Conservation (phyloP, 2,329 filamentous ascomycete genomes). For the Claviceps purpurea region DNA sequence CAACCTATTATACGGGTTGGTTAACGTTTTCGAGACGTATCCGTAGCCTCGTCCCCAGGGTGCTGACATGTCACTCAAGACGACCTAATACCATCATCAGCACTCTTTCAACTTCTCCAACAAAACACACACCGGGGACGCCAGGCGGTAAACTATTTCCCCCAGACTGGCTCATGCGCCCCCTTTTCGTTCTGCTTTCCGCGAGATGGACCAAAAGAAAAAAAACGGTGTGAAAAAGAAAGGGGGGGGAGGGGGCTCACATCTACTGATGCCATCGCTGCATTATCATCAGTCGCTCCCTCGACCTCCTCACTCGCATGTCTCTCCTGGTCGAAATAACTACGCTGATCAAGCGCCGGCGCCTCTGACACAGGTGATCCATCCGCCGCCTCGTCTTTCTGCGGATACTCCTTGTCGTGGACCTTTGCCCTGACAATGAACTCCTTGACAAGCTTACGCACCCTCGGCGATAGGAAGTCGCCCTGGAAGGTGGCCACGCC, state of each 20-base stretch:
- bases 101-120: background rate
- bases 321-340: conserved; percentile 55
- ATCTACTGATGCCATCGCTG: conserved; percentile 44
- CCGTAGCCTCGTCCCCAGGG: conserved; percentile 76
- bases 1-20: conserved; percentile 94
- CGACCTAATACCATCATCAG: conserved; percentile 37
- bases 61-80: conserved; percentile 98
- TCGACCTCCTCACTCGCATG: conserved; percentile 15
- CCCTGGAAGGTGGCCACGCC: conserved; percentile 94
- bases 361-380: conserved; percentile 9
- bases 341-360: conserved; percentile 28
- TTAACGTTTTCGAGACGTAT: conserved; percentile 78
- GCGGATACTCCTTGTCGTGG: conserved; percentile 6
- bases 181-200: background rate
- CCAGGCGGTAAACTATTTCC: background rate
- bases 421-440: conserved; percentile 52
- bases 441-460: conserved; percentile 64
- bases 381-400: conserved; percentile 2
- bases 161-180: background rate
- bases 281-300: conserved; percentile 9
- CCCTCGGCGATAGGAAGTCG: conserved; percentile 65
- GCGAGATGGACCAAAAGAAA: background rate
- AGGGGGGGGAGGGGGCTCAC: conserved; percentile 20
- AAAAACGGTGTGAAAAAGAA: background rate
- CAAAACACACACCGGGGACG: background rate